Percentiles rank a stretch among this genome's conserved stretches.
Conservation (phyloP, 2,329 filamentous ascomycete genomes). For the Chalaropsis thielavioides region DNA sequence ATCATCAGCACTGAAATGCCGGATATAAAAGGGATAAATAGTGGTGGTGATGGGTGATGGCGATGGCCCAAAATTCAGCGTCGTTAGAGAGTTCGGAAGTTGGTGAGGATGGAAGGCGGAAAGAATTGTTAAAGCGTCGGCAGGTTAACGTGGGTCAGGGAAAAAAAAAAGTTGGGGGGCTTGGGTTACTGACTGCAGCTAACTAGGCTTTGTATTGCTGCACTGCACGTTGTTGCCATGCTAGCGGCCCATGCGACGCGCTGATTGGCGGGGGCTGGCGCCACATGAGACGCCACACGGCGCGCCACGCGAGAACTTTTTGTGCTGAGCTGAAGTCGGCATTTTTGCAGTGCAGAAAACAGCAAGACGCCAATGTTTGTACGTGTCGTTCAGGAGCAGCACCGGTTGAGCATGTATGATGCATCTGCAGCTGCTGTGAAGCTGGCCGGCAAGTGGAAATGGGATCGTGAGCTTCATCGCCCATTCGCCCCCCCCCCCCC, state of each 20-base stretch:
- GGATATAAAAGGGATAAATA: slow-evolving; percentile 12
- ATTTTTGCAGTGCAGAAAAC: too few species aligned
- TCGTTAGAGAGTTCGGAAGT: slow-evolving; percentile 14
- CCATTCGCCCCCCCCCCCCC: too few species aligned
- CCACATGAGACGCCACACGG: neutral
- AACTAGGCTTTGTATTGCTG: neutral
- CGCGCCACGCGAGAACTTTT: neutral
- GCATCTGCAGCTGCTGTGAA: too few species aligned
- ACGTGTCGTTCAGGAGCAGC: too few species aligned
- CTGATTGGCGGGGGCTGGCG: slow-evolving; percentile 8
- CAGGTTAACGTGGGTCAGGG: slow-evolving; percentile 11
- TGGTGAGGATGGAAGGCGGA: slow-evolving; percentile 17
- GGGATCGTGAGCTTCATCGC: too few species aligned
- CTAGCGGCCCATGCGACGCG: slow-evolving; percentile 6
- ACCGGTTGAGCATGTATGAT: too few species aligned
- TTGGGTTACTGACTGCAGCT: neutral
- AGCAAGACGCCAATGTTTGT: too few species aligned
- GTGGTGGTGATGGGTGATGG: slow-evolving; percentile 15
- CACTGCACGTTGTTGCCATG: neutral
- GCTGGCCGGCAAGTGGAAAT: too few species aligned
- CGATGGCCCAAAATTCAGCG: slow-evolving; percentile 15
- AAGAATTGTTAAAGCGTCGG: slow-evolving; percentile 14
- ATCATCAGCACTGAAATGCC: slow-evolving; percentile 2
- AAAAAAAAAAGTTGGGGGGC: slow-evolving; percentile 14
- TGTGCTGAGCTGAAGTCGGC: too few species aligned